Evolutionary conservation across 352 stramenopile genomes (phyloP), one percentile per base, ranked within the genome.

Genomic region (Phytophthora colocasiae): DNA sequence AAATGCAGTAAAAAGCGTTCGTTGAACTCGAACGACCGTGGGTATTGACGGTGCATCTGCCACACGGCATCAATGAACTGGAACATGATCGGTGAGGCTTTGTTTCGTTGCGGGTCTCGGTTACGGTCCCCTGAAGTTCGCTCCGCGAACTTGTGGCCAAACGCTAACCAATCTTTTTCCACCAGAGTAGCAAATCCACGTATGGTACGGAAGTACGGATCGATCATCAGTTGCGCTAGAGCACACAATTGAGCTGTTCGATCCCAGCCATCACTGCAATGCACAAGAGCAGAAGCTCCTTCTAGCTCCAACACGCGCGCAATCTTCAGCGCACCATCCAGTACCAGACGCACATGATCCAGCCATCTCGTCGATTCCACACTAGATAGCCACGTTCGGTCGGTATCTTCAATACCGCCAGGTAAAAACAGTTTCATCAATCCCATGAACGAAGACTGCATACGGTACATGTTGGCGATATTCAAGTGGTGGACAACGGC

Each of bases 401-500:
- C 85, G 22, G 77, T 75, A 53, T 93, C 85, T 1, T 91, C 83
- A 22, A 83, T 58, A 29, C 82, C 83, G 27, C 80, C 80, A 39
- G 83, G 81, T 17, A 92, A 48, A 22, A 91, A 68, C 10, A 96
- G 66, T 65, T 94, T 94, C 52, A 93, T 70, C 8, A 96, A 48
- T 7, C 78, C 75, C 59, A 83, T 73, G 44, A 87, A 89, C 17
- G 87, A 89, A 47, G 85, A 91, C 63, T 94, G 86, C 83, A 98
- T 96, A 2, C 85, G 91, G 63, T 98, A 97, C 81, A 98, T 98
- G 74, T 98, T 98, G 14, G 87, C 80, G 52, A 98, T 97, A 51
- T 97, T 86, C 41, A 97, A 71, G 53, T 96, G 94, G 24, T 89
- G 75, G 14, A 98, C 63, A 27, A 90, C 80, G 1, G 89, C 87